Evolutionary conservation across 2,329 filamentous ascomycete species (phyloP).

Genomic region (Eurotiales sp.): DNA sequence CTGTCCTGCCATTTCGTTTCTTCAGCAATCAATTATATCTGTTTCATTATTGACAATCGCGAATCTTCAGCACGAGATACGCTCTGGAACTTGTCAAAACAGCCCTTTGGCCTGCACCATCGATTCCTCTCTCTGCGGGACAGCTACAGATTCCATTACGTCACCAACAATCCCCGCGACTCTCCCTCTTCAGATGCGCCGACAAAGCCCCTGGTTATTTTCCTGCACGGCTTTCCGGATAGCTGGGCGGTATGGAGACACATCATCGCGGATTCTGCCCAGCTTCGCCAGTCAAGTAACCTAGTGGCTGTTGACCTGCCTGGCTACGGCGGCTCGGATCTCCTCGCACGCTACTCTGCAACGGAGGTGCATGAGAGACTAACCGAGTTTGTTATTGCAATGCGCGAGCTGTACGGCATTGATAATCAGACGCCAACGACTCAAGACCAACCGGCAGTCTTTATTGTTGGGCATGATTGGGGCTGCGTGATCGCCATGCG

Average conservation of each 20-base stretch:
- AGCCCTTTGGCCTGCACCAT: constrained; percentile 48
- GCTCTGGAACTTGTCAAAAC: constrained; percentile 52
- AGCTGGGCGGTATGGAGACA: constrained; percentile 54
- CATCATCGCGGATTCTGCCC: constrained; percentile 41
- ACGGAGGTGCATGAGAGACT: constrained; percentile 52
- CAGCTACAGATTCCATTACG: constrained; percentile 54
- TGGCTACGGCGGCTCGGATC: constrained; percentile 57
- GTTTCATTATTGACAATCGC: not conserved
- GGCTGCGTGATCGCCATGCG: constrained; percentile 51
- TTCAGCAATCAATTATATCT: no score
- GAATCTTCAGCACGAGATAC: constrained; percentile 44
- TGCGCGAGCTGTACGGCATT: constrained; percentile 46
- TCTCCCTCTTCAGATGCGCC: constrained; percentile 16
- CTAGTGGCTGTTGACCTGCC: constrained; percentile 56
- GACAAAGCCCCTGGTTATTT: constrained; percentile 45
- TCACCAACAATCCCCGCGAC: constrained; percentile 39
- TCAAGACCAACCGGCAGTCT: constrained; percentile 39
- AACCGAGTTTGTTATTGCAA: constrained; percentile 50
- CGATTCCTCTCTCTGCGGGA: constrained; percentile 48
- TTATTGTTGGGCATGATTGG: constrained; percentile 55
- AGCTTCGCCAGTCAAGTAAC: constrained; percentile 37
- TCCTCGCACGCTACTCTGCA: constrained; percentile 47
- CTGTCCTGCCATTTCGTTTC: no score
- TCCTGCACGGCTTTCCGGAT: constrained; percentile 60
- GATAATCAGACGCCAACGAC: constrained; percentile 23